Evolutionary conservation across 2,329 filamentous ascomycete species (phyloP), one percentile per base, ranked within the genome.

Genomic region (Plenodomus biglobosus): DNA sequence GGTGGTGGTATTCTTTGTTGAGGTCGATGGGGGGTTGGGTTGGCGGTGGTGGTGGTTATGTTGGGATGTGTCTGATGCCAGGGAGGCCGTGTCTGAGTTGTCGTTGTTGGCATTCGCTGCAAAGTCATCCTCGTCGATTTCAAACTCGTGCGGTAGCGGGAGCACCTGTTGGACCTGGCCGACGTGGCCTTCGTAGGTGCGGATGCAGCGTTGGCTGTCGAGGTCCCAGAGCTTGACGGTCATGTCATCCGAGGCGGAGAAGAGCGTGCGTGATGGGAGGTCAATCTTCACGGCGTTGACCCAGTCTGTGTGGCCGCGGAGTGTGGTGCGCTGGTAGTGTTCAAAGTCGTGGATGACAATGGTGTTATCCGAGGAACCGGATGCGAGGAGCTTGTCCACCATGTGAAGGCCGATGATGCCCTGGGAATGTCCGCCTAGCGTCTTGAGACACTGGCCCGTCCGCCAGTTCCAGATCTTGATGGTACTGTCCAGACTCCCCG

Each of bases 391-490:
- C 46, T 88, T 88, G 17, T 84, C 85, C 51, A 92, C 90, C 69
- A 95, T 95, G 72, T 97, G 88, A 8, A 97, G 81, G 18, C 86
- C 86, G 55, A 97, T 87, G 20, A 99, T 88, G 11, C 92, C 92
- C 30, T 85, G 86, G 16, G 80, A 83, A 66, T 97, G 94, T 18
- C 87, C 87, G 11, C 82, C 80, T 45, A 95, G 85, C 0, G 87
- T 95, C 40, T 86, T 88, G 47, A 96, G 80, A 61, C 90, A 91
- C 61, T 90, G 84, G 39, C 94, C 94, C 0, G 90, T 96, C 53
- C 88, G 84, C 91, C 92, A 96, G 67, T 99, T 95, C 94, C 94
- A 99, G 27, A 99, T 85, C 68, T 89, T 92, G 62, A 99, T 82
- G 3, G 87, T 95, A 40, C 84, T 82, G 70, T 97, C 94, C 46